Evolutionary conservation across 352 stramenopile species (phyloP), one percentile per base, ranked within the genome.

Genomic region (Globisporangium nagaii): DNA sequence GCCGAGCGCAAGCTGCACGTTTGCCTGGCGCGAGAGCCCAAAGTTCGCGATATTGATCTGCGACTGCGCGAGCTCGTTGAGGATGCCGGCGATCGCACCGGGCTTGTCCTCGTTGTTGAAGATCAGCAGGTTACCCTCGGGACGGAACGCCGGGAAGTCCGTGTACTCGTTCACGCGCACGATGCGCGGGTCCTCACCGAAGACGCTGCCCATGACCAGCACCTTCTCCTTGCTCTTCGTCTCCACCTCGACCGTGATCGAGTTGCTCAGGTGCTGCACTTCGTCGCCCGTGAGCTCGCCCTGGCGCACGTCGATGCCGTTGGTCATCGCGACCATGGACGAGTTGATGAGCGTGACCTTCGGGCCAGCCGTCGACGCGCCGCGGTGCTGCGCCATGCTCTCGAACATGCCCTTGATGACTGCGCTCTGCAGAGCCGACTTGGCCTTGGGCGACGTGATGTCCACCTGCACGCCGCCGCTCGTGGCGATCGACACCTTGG

Each of bases 21-120:
- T 82, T 11, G 51, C 68, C 41, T 90, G 80, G 39, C 83, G 78
- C 30, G 79, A 79, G n/a, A 93, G 70, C 15, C 83, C 83, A 41
- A 93, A 86, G 70, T 88, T 88, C 44, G 83, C 83, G 49, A 93
- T 90, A 63, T 93, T 93, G 73, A 93, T 88, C 52, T 89, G 68
- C 34, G 79, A 71, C 34, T 76, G 57, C 34, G 73, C 66, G 31
- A 93, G 66, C 47, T 88, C 75, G 39, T 79, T 74, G 17, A 93
- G 64, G 22, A 93, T 84, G 12, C 73, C 74, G 4, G 77, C 79
- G 61, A 93, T 91, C 19, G 81, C 83, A 50, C 83, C 83, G 7
- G 83, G 83, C 25, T 75, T 74, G 63, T 93, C 83, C 46, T 91
- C 63, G 65, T 93, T 93, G 66, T 87, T 86, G 62, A 93, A 91